Conservation (phyloP, 495 filamentous ascomycete species). For the Annulohypoxylon maeteangense region DNA sequence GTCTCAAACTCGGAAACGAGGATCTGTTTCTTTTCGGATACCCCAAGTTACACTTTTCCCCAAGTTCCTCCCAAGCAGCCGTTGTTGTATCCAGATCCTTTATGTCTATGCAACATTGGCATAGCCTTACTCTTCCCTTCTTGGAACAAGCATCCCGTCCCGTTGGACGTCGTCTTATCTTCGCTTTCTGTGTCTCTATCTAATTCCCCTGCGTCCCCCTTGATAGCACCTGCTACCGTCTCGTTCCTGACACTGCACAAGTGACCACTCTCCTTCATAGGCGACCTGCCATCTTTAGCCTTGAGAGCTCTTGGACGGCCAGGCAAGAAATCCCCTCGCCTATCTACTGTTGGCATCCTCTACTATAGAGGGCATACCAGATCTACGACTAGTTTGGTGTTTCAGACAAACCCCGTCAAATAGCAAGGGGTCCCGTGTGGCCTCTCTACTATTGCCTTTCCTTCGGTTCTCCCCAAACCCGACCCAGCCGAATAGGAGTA, state of each 20-base stretch:
- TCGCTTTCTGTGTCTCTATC: constrained; percentile 22
- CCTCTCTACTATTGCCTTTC: constrained; percentile 4
- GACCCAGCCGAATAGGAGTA: constrained; percentile 12
- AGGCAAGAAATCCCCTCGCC: constrained; percentile 5
- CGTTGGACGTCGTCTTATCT: constrained; percentile 30
- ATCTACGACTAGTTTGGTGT: constrained; percentile 26
- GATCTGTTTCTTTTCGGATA: constrained; percentile 46
- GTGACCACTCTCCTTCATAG: constrained; percentile 1
- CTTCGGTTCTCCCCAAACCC: constrained; percentile 21
- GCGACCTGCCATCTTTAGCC: not conserved
- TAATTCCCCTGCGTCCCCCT: constrained; percentile 35
- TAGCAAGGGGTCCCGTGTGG: constrained; percentile 22
- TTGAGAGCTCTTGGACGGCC: constrained; percentile 10
- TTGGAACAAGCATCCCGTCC: constrained; percentile 23
- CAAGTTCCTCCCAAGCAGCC: constrained; percentile 43
- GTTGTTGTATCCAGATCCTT: constrained; percentile 46
- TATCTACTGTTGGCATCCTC: not conserved
- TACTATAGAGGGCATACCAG: constrained; percentile 4
- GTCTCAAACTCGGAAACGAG: constrained; percentile 30
- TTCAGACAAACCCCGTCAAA: constrained; percentile 24
- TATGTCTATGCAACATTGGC: constrained; percentile 48
- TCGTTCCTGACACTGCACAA: constrained; percentile 14
- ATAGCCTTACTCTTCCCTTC: constrained; percentile 40
- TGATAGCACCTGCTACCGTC: constrained; percentile 29
- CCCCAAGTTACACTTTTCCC: constrained; percentile 46